Base-by-base conservation (phyloP, 108 stramenopile species). In the Thalassiosira profunda region DNA sequence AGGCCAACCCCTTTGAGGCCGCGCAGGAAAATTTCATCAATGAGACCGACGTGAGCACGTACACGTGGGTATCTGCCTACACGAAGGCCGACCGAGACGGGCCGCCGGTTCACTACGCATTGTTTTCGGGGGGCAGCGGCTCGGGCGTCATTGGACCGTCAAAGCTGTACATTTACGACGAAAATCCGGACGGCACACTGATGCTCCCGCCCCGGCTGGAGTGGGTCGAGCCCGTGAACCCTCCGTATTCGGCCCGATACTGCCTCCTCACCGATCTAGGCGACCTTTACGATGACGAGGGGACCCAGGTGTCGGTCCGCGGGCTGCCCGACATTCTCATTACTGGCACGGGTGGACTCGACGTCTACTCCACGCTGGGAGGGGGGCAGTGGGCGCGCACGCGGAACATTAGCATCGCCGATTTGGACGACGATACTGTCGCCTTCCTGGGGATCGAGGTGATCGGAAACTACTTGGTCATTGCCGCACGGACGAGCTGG, bases 1-100 rank as follows among this genome's bases (percentile, higher is more conserved):
- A 5, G 17, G 29, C 3, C 30, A 7, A 30, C 18, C 54, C 54
- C 3, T 55, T 55, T 34, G 54, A 5, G 4, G 54, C 5, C 30
- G 54, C 54, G 5, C 54, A 55, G 23, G 54, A 55, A 55, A 5
- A 5, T 21, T 55, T 6, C 8, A 36, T 55, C 23, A 28, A 55
- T 28, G 4, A 4, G 33, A 36, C 23, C 17, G 54, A 30, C 23
- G 54, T 30, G 4, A 36, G 34, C 30, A 55, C 54, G 4, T 55
- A 34, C 54, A 55, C 54, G 5, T 55, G 54, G 54, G 54, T 36
- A 18, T 29, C 25, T 8, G 17, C 54, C 29, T 55, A 34, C 54
- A 35, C 54, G 17, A 26, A 25, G 14, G 49, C 9, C 12, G 49
- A 51, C 14, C 10, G 10, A 12, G 49, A 25, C 15, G 49, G 18